phyloP scores from a whole-genome alignment of 1,139 yeast species.

The Meyerozyma athensensis region DNA sequence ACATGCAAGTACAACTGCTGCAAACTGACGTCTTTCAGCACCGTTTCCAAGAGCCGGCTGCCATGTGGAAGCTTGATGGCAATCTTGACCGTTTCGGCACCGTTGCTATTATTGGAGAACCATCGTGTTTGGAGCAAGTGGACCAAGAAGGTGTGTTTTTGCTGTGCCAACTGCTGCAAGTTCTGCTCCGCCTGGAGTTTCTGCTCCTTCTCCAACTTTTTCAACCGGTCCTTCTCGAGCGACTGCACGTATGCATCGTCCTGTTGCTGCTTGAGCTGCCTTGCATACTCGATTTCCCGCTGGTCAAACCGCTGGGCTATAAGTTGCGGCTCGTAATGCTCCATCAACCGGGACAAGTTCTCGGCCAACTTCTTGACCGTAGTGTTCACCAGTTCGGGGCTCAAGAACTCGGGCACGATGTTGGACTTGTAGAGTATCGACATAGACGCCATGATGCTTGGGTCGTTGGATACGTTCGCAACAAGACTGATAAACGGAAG shows the following conservation, averaged over 20 bases:
- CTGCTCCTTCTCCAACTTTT: constrained; percentile 28
- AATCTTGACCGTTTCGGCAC: constrained; percentile 17
- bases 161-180: constrained; percentile 11
- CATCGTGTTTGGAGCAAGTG: constrained; percentile 12
- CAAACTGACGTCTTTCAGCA: constrained; percentile 45
- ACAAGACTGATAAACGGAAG: constrained; percentile 45
- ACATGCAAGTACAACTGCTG: constrained; percentile 63
- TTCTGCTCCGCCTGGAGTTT: constrained; percentile 12
- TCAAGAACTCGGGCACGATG: constrained; percentile 21
- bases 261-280: constrained; percentile 50
- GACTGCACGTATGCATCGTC: constrained; percentile 54
- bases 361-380: constrained; percentile 24
- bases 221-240: constrained; percentile 39
- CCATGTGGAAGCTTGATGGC: constrained; percentile 53
- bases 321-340: constrained; percentile 48
- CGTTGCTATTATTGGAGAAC: constrained; percentile 9
- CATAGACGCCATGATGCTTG: constrained; percentile 49
- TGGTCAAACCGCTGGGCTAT: constrained; percentile 47
- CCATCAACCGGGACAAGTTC: constrained; percentile 32
- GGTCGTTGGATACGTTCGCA: constrained; percentile 49
- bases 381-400: constrained; percentile 16
- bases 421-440: constrained; percentile 44
- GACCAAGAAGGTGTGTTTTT: constrained; percentile 13
- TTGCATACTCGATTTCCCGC: constrained; percentile 48
- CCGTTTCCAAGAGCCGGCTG: constrained; percentile 52